Evolutionary conservation across 2,329 filamentous ascomycete species (phyloP), one percentile per base, ranked within the genome.

Genomic region (Hypoxylon sp.): DNA sequence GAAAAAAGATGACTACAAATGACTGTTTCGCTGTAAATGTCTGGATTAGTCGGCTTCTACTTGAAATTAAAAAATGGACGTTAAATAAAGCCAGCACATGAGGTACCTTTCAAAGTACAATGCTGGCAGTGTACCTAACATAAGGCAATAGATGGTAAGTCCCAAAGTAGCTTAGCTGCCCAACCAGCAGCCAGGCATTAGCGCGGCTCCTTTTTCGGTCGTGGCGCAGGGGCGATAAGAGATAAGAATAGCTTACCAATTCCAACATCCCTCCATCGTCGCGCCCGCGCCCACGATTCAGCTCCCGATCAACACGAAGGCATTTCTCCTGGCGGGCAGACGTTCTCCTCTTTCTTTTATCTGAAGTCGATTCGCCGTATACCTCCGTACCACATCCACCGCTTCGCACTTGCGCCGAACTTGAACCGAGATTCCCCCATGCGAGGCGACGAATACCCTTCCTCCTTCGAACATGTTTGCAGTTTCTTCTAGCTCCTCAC

Each of bases 391-490:
- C 20, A 31, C 25, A 20, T 53, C 31, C 44, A 14, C 42, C 48
- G 22, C 17, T 37, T 37, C 14, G 5, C n/a, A 30, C 48, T 11
- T 44, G n/a, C 46, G 51, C 54, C 30, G 53, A 50, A 56, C 22
- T 54, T 46, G 27, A 60, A 44, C 57, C 70, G 40, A 57, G 57
- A 64, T 62, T 70, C 73, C 72, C 72, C 73, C 72, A 76, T 77
- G 76, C 74, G 75, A 77, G 66, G 70, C 72, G 64, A 69, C 71
- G 61, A 65, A 62, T 68, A 59, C 56, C 55, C 51, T 64, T 59
- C 56, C 58, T 61, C 65, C 62, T 70, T 71, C 75, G 77, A 79
- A 77, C 64, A 79, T 79, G 77, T 79, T 77, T 74, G 74, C 73
- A 74, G 74, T 73, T 77, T 71, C 73, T 69, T 66, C 72, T 68